Percentiles rank a stretch among this genome's conserved stretches.
Conservation (phyloP, 2,329 filamentous ascomycete species). For the Monosporascus sp. region DNA sequence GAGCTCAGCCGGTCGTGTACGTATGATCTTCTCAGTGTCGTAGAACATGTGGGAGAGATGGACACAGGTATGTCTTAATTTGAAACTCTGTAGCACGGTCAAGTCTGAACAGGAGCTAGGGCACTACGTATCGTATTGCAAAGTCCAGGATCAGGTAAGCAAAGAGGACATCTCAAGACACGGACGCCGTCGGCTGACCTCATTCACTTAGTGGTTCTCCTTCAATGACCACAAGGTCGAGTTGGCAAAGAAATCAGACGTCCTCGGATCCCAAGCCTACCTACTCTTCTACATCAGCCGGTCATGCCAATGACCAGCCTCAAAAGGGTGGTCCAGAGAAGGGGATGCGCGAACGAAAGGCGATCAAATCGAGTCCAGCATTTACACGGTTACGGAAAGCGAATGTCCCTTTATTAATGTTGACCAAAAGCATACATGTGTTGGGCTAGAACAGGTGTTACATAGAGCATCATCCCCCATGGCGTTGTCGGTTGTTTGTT, state of each 20-base stretch:
- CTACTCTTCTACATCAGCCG: conserved; percentile 80
- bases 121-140: conserved; percentile 86
- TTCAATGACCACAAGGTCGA: conserved; percentile 96
- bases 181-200: neutral
- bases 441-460: neutral
- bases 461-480: too few relatives aligned
- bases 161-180: neutral
- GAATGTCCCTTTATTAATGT: neutral
- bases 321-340: neutral
- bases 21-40: conserved; percentile 83
- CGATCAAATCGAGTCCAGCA: neutral
- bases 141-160: conserved; percentile 66
- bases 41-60: conserved; percentile 89
- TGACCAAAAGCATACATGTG: neutral
- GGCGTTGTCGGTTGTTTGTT: too few relatives aligned
- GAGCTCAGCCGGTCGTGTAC: conserved; percentile 62
- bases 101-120: conserved; percentile 31
- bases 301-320: conserved; percentile 26
- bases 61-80: conserved; percentile 56
- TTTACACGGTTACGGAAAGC: neutral
- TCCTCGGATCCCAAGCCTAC: conserved; percentile 82
- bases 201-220: conserved; percentile 69
- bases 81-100: neutral
- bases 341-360: neutral
- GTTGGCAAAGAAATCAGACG: conserved; percentile 75